phyloP scores from a whole-genome alignment of 345 rosid genomes.

The Raphanus raphanistrum region DNA sequence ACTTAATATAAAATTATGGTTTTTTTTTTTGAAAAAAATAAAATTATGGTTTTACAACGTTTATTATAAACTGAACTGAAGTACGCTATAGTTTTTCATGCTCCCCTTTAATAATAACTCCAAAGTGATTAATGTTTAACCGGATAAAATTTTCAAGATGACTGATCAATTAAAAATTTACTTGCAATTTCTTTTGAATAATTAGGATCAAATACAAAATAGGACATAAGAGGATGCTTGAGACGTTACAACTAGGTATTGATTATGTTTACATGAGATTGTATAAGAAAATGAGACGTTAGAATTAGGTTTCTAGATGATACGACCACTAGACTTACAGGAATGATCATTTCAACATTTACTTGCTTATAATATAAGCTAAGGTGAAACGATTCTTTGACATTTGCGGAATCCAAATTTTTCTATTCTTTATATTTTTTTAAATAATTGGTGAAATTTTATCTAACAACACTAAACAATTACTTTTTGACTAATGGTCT shows the following conservation, averaged over 20 bases:
- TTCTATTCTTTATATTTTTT: not conserved
- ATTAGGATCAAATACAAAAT: not conserved
- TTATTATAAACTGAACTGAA: not conserved
- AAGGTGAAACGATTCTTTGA: slow-evolving; percentile 28
- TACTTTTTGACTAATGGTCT: slow-evolving; percentile 25
- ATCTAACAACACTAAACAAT: slow-evolving; percentile 16
- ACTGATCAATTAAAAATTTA: not conserved
- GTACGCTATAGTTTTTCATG: not conserved
- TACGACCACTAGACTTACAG: slow-evolving; percentile 6
- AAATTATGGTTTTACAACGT: not conserved
- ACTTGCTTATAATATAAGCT: slow-evolving; percentile 15
- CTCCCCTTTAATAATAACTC: not conserved
- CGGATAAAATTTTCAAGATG: not conserved
- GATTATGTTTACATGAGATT: not conserved
- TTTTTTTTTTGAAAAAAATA: too few relatives aligned
- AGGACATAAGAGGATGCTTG: not conserved
- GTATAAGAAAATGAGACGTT: not conserved
- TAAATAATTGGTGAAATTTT: not conserved
- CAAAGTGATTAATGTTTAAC: not conserved
- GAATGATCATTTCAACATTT: slow-evolving; percentile 11
- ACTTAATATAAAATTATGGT: not conserved
- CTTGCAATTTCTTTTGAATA: not conserved
- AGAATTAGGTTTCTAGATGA: slow-evolving; percentile 25
- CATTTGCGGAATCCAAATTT: not conserved
- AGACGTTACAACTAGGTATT: not conserved